Percentiles rank a stretch among this genome's conserved stretches.
These are phyloP conservation scores for Rhododendron vialii DNA, from an alignment of 148 eudicot species.

Conservation along the genomic window DNA sequence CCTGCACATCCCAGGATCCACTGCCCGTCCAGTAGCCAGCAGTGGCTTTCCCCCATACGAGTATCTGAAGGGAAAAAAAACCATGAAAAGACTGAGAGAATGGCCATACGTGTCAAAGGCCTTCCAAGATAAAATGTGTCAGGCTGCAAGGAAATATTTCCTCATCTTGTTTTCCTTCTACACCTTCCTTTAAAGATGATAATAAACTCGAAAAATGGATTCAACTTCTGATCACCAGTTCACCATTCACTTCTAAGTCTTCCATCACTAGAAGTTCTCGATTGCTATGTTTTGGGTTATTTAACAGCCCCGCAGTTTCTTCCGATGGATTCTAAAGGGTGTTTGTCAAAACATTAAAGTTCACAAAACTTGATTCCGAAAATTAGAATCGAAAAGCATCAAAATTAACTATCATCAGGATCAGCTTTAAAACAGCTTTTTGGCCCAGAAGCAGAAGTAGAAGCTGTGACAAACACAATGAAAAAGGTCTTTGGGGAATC, in stretches of 20 bases:
- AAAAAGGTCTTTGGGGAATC: neutral
- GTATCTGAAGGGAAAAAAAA: constrained; percentile 42
- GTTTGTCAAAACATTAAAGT: neutral
- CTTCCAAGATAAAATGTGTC: neutral
- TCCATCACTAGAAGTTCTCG: neutral
- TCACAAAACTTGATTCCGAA: neutral
- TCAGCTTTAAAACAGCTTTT: neutral
- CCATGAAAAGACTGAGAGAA: constrained; percentile 4
- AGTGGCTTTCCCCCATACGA: constrained; percentile 80
- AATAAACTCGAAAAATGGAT: neutral
- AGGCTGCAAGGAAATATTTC: neutral
- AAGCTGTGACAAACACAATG: neutral
- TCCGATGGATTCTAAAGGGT: neutral
- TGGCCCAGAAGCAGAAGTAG: neutral
- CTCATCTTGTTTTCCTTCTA: neutral
- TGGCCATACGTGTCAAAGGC: neutral
- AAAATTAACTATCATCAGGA: neutral
- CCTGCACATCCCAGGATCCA: constrained; percentile 46
- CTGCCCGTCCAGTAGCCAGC: constrained; percentile 48
- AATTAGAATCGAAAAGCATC: neutral
- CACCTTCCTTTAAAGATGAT: neutral
- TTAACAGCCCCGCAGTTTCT: neutral
- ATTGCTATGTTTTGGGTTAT: neutral
- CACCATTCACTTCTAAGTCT: neutral
- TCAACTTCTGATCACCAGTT: neutral